Evolutionary conservation across 768 basidiomycete species (phyloP), one percentile per base, ranked within the genome.

Genomic region (Agaricus blazei): DNA sequence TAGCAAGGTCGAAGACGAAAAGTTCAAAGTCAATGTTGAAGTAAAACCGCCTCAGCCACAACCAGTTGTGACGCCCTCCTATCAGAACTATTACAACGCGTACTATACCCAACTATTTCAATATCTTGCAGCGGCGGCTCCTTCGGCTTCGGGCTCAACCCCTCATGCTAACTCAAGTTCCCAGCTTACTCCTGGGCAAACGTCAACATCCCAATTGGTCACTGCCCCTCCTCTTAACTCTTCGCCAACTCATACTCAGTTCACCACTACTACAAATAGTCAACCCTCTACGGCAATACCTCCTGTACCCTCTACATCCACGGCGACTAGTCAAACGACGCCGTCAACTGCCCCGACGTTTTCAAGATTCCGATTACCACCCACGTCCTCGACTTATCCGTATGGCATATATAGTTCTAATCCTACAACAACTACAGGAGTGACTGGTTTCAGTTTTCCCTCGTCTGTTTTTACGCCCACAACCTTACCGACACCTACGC

Each of bases 1-100:
- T 26, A 90, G 87, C 64, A 78, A 72, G 54, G 70, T 67, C 24
- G 91, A 91, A 66, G 76, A 83, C 37, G 69, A 77, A 6, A 77
- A 77, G 49, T 74, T 85, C 11, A 64, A 75, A 1, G 64, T 74
- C 38, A 37, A 40, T 12, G 48, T 48, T 12, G 34, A 55, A 29
- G 54, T 56, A 28, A 36, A 53, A 19, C 48, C 58, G 1, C 53
- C 58, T 9, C 71, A 69, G 3, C 72, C 75, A 1, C 69, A 73
- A 1, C 62, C 67, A 8, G 60, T 61, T 3, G 53, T 63, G 3
- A 55, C 62, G 4, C 55, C 60, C 19, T n/a, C 60, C 9, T 52
- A 59, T 47, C 34, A 51, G n/a, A 37, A 9, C 23, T 51, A 40
- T 1, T 41, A 41, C 19, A 41, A 15, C 40, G 12, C 29, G n/a